These are phyloP conservation scores for Cytidiella melzeri DNA, from an alignment of 768 basidiomycete genomes.

Conservation along the genomic window DNA sequence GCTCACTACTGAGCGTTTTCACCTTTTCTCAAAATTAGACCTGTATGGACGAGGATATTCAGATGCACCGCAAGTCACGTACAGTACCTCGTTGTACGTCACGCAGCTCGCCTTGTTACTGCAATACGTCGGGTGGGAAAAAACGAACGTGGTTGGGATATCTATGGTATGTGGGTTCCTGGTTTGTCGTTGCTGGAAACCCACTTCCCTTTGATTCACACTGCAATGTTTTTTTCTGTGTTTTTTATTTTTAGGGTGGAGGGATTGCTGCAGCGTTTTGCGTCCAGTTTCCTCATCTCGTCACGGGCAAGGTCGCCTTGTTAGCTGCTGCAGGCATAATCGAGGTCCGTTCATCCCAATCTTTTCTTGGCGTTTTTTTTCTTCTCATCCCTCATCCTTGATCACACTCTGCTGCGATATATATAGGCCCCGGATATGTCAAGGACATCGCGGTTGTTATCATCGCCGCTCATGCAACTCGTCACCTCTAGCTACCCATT, in stretches of 20 bases:
- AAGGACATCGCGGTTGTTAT: constrained; percentile 72
- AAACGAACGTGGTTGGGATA: constrained; percentile 58
- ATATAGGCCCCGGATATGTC: constrained; percentile 62
- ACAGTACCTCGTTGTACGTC: constrained; percentile 59
- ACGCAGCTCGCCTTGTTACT: constrained; percentile 79
- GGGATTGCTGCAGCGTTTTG: constrained; percentile 68
- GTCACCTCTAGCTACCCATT: constrained; percentile 57
- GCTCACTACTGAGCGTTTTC: not conserved
- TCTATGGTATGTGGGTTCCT: constrained; percentile 82
- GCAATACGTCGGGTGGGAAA: constrained; percentile 71
- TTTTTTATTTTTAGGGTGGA: constrained; percentile 46
- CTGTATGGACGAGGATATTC: constrained; percentile 81
- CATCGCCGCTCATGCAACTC: constrained; percentile 65
- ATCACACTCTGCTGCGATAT: not conserved
- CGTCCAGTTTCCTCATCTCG: constrained; percentile 64
- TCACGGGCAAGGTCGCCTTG: constrained; percentile 57
- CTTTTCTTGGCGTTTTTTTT: not conserved
- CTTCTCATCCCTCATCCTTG: not conserved
- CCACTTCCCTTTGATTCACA: not conserved
- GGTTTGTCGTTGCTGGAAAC: not conserved
- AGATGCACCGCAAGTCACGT: constrained; percentile 66
- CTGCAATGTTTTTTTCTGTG: not conserved
- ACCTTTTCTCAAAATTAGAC: constrained; percentile 36
- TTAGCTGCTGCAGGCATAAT: constrained; percentile 68
- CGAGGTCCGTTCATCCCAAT: constrained; percentile 36